These are phyloP conservation scores for Pecoramyces ruminantium DNA, from an alignment of 192 early-diverging fungal genomes.

Conservation along the genomic window DNA sequence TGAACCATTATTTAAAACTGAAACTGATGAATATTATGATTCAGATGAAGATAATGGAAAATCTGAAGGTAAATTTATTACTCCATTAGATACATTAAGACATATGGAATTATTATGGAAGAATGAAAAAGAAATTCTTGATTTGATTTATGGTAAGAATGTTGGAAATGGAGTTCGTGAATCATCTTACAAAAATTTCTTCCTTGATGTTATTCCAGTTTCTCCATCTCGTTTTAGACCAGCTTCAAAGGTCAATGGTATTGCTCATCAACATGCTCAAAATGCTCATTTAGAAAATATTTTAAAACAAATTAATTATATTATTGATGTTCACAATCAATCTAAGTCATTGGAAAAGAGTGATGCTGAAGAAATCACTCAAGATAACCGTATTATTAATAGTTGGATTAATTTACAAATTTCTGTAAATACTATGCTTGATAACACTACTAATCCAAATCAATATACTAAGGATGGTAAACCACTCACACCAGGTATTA, in stretches of 20 bases:
- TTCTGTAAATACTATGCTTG: conserved; percentile 82
- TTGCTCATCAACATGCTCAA: conserved; percentile 85
- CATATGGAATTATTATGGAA: conserved; percentile 60
- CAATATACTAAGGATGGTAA: conserved; percentile 29
- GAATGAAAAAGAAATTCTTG: conserved; percentile 55
- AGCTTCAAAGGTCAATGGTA: conserved; percentile 73
- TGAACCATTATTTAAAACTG: background rate
- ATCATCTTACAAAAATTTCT: conserved; percentile 68
- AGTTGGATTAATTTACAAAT: conserved; percentile 70
- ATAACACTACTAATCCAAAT: conserved; percentile 73
- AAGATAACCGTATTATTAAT: conserved; percentile 19
- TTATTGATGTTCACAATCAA: conserved; percentile 35
- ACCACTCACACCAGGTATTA: conserved; percentile 69
- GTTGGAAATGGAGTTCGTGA: conserved; percentile 13
- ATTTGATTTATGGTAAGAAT: conserved; percentile 58
- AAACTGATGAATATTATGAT: background rate
- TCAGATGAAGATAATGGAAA: background rate
- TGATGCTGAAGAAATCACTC: conserved; percentile 6
- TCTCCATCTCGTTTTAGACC: conserved; percentile 89
- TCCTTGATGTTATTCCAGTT: conserved; percentile 79
- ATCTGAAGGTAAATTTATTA: conserved; percentile 20
- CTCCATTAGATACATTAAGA: conserved; percentile 61
- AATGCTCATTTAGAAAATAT: conserved; percentile 75
- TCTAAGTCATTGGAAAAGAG: conserved; percentile 4
- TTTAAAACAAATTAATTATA: conserved; percentile 55